These are phyloP conservation scores for Monascus ruber DNA, from an alignment of 2,329 filamentous ascomycete species.

Conservation along the genomic window DNA sequence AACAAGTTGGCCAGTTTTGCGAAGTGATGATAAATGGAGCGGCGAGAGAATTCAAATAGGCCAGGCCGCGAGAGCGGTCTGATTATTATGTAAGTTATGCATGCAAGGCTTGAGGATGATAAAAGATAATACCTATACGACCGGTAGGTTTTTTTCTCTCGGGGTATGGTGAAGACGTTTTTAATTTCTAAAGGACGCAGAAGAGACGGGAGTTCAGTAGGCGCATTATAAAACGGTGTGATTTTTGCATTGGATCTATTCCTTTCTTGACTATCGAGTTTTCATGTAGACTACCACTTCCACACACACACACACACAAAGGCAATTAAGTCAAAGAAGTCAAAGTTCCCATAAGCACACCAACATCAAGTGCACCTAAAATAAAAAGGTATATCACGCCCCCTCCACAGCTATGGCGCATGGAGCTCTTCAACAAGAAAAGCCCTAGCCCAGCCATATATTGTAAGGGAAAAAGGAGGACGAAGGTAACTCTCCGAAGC, in stretches of 20 bases:
- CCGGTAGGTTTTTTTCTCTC: background rate
- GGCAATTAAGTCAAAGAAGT: background rate
- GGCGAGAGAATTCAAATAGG: slow-evolving; percentile 86
- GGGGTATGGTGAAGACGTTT: background rate
- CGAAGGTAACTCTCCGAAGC: slow-evolving; percentile 33
- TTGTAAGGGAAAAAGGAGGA: slow-evolving; percentile 35
- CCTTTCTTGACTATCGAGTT: too few relatives aligned
- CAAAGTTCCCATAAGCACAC: background rate
- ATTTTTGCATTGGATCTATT: too few relatives aligned
- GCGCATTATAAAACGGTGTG: too few relatives aligned
- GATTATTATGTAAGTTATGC: slow-evolving; percentile 1
- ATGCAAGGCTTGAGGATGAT: background rate
- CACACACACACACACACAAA: too few relatives aligned
- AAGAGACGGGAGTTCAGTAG: too few relatives aligned
- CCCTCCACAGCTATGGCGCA: slow-evolving; percentile 38
- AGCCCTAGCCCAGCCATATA: slow-evolving; percentile 35
- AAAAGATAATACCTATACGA: too few relatives aligned
- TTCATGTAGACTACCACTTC: too few relatives aligned
- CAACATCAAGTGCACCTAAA: background rate
- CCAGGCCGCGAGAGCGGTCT: slow-evolving; percentile 52
- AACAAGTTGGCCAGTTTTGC: slow-evolving; percentile 72
- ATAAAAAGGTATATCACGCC: slow-evolving; percentile 29
- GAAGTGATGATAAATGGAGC: slow-evolving; percentile 60
- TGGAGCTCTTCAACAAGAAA: slow-evolving; percentile 23
- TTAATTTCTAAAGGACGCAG: too few relatives aligned